These are phyloP conservation scores for Podospora bellae-mahoneyi DNA, from an alignment of 495 filamentous ascomycete species.

Conservation along the genomic window DNA sequence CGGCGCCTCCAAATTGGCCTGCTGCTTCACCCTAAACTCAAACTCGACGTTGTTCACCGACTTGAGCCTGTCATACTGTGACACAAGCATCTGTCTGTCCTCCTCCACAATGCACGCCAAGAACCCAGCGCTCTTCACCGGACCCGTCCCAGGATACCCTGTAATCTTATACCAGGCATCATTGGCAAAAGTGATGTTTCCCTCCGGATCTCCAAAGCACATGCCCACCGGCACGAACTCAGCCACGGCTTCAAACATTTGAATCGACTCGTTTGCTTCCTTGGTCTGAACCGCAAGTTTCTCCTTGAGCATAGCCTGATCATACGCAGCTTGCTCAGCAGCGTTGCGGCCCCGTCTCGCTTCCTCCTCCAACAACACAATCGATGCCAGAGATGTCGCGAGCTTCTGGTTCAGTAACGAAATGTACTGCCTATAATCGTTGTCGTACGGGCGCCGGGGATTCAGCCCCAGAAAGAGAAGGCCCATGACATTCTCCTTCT, in stretches of 20 bases:
- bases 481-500: constrained; percentile 51
- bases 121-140: constrained; percentile 34
- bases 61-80: constrained; percentile 38
- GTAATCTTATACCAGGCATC: constrained; percentile 56
- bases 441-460: constrained; percentile 61
- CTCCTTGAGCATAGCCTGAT: constrained; percentile 58
- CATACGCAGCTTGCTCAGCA: constrained; percentile 56
- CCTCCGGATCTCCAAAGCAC: constrained; percentile 59
- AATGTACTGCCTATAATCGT: constrained; percentile 63
- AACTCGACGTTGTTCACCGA: constrained; percentile 34
- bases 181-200: constrained; percentile 62
- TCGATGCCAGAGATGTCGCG: constrained; percentile 60
- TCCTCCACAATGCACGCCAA: constrained; percentile 41
- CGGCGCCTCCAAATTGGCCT: constrained; percentile 23
- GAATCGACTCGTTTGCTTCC: constrained; percentile 61
- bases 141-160: constrained; percentile 25
- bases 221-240: constrained; percentile 68
- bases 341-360: constrained; percentile 56
- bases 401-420: constrained; percentile 60
- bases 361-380: constrained; percentile 64
- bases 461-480: constrained; percentile 61
- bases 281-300: constrained; percentile 58
- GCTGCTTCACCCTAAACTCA: constrained; percentile 41
- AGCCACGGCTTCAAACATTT: constrained; percentile 62
- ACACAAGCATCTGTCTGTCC: constrained; percentile 33